Evolutionary conservation across 2,329 filamentous ascomycete species (phyloP).

Genomic region (Fusarium musae): DNA sequence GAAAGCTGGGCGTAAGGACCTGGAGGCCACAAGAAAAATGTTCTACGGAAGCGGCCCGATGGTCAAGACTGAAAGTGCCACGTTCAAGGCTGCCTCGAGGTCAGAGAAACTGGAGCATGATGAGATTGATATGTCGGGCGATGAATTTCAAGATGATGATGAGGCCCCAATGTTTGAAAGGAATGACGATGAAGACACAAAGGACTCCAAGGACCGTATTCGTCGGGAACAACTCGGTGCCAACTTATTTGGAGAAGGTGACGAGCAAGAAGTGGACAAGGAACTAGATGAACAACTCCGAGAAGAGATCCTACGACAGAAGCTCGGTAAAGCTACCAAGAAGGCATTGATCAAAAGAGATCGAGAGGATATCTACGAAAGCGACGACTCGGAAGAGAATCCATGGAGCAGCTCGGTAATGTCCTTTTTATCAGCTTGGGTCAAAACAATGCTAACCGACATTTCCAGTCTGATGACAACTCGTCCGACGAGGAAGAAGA

Average conservation of each 20-base stretch:
- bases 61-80: slow-evolving; percentile 76
- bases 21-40: slow-evolving; percentile 67
- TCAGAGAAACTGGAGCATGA: slow-evolving; percentile 76
- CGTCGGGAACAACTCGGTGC: slow-evolving; percentile 86
- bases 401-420: slow-evolving; percentile 55
- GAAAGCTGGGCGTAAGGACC: slow-evolving; percentile 64
- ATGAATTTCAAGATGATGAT: slow-evolving; percentile 89
- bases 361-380: slow-evolving; percentile 86
- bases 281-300: slow-evolving; percentile 76
- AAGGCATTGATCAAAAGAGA: slow-evolving; percentile 88
- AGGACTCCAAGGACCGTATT: slow-evolving; percentile 76
- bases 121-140: slow-evolving; percentile 73
- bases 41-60: slow-evolving; percentile 65
- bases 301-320: slow-evolving; percentile 75
- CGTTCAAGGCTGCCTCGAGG: slow-evolving; percentile 69
- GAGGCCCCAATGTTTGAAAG: slow-evolving; percentile 79
- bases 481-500: slow-evolving; percentile 53
- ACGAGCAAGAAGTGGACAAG: slow-evolving; percentile 78
- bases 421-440: neutral
- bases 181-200: slow-evolving; percentile 84
- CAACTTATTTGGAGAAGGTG: slow-evolving; percentile 79
- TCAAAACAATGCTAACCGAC: slow-evolving; percentile 33
- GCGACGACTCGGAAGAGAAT: slow-evolving; percentile 65
- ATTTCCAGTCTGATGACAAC: slow-evolving; percentile 60
- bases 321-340: slow-evolving; percentile 79